Conservation (phyloP, 2,329 filamentous ascomycete genomes). For the Periconia digitata region DNA sequence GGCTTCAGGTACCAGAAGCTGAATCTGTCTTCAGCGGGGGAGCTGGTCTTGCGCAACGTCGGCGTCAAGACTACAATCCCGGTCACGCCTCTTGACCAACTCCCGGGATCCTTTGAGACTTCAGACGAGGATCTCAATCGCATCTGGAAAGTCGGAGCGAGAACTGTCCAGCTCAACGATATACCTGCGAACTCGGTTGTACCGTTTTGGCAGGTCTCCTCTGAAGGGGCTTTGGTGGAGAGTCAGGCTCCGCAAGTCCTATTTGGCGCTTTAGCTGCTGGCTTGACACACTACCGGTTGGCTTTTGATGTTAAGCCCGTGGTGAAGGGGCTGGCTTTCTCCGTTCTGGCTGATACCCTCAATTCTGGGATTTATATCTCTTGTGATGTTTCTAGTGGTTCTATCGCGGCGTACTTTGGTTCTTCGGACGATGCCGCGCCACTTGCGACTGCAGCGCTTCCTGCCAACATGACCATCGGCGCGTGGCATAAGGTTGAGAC, state of each 20-base stretch:
- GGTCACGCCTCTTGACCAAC: slow-evolving; percentile 21
- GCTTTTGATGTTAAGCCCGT: slow-evolving; percentile 31
- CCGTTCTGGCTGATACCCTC: slow-evolving; percentile 33
- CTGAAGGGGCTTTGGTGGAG: slow-evolving; percentile 30
- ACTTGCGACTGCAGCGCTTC: slow-evolving; percentile 2
- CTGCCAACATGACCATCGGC: slow-evolving; percentile 4
- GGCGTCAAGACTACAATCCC: slow-evolving; percentile 27
- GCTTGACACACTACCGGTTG: slow-evolving; percentile 22
- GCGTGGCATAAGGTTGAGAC: slow-evolving; percentile 10
- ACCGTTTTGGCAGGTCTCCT: slow-evolving; percentile 26
- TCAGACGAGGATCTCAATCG: slow-evolving; percentile 29
- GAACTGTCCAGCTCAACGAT: slow-evolving; percentile 36
- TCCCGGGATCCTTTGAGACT: slow-evolving; percentile 32
- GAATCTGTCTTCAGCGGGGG: slow-evolving; percentile 35
- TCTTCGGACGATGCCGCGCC: background rate
- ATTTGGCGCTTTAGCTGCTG: slow-evolving; percentile 11
- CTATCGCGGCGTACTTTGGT: slow-evolving; percentile 10
- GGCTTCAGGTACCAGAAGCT: slow-evolving; percentile 43
- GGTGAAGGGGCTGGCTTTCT: slow-evolving; percentile 31
- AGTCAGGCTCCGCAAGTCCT: slow-evolving; percentile 28
- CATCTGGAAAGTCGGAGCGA: slow-evolving; percentile 36
- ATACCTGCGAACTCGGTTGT: slow-evolving; percentile 28
- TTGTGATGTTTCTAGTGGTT: slow-evolving; percentile 22
- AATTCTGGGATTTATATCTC: slow-evolving; percentile 16
- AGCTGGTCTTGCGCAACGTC: slow-evolving; percentile 26